Conservation (phyloP, 1,284 basidiomycete species). For the Puccinia polysora region DNA sequence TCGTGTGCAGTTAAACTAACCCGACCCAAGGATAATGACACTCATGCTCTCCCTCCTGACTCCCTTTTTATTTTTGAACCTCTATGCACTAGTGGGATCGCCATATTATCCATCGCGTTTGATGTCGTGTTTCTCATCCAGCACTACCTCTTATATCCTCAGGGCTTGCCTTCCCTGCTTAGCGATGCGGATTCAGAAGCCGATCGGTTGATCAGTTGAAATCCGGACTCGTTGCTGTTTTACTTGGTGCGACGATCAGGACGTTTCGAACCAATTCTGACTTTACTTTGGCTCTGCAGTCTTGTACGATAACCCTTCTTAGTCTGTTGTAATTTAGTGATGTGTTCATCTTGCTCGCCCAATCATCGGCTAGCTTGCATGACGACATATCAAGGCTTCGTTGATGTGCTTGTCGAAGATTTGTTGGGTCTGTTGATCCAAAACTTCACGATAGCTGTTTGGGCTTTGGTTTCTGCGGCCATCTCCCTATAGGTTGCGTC, state of each 20-base stretch:
- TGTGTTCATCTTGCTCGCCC: no score
- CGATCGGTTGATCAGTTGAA: slow-evolving; percentile 16
- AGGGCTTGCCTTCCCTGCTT: background rate
- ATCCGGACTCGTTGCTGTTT: no score
- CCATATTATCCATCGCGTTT: slow-evolving; percentile 48
- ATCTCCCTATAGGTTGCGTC: no score
- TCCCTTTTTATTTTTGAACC: background rate
- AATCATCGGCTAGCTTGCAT: no score
- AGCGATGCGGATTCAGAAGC: background rate
- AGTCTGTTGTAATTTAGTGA: no score
- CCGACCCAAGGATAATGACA: background rate
- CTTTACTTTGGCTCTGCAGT: slow-evolving; percentile 24
- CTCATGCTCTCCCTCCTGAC: background rate
- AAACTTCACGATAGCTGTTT: no score
- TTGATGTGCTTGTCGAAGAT: no score
- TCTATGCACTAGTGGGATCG: slow-evolving; percentile 44
- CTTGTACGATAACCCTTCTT: slow-evolving; percentile 39
- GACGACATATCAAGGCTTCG: no score
- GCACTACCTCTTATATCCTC: slow-evolving; percentile 48
- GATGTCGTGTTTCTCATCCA: slow-evolving; percentile 48
- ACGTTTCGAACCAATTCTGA: no score
- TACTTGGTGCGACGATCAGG: background rate
- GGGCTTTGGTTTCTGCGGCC: no score
- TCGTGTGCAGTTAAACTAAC: background rate
- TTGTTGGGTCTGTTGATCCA: no score